Percentiles rank a stretch among this genome's conserved stretches.
Conservation (phyloP, 768 basidiomycete species). For the Phylloporus sp. region DNA sequence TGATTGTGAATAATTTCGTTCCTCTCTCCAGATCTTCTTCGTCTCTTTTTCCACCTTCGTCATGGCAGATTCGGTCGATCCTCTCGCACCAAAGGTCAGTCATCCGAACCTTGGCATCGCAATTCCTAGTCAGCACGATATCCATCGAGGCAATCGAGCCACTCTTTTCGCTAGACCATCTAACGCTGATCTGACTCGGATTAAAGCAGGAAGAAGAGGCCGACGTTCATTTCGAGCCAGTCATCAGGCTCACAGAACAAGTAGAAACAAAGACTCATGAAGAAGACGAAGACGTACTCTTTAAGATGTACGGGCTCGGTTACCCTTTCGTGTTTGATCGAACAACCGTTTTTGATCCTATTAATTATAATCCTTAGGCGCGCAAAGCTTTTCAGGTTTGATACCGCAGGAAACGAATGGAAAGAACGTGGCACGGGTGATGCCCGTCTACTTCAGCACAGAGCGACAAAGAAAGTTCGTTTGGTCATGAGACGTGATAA, state of each 20-base stretch:
- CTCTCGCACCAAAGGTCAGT: conserved; percentile 70
- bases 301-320: conserved; percentile 74
- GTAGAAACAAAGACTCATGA: conserved; percentile 94
- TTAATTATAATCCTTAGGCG: conserved; percentile 55
- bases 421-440: conserved; percentile 98
- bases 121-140: background rate
- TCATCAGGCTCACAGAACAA: conserved; percentile 93
- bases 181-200: conserved; percentile 25
- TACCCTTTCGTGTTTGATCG: background rate
- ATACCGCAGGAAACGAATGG: conserved; percentile 75
- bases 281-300: conserved; percentile 87
- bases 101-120: background rate
- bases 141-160: conserved; percentile 27
- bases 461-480: conserved; percentile 84
- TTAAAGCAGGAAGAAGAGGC: conserved; percentile 60
- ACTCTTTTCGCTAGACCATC: conserved; percentile 24
- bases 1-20: conserved; percentile 25
- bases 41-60: conserved; percentile 18
- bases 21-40: conserved; percentile 13
- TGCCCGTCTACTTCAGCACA: conserved; percentile 87
- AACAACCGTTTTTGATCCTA: conserved; percentile 4
- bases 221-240: conserved; percentile 93
- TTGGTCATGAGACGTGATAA: conserved; percentile 99
- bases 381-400: conserved; percentile 97
- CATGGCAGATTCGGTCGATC: conserved; percentile 58